A percentile compares a stretch with the other conserved stretches of the same genome.
phyloP scores from a whole-genome alignment of 306 rosid species.

The Castanea mollissima region DNA sequence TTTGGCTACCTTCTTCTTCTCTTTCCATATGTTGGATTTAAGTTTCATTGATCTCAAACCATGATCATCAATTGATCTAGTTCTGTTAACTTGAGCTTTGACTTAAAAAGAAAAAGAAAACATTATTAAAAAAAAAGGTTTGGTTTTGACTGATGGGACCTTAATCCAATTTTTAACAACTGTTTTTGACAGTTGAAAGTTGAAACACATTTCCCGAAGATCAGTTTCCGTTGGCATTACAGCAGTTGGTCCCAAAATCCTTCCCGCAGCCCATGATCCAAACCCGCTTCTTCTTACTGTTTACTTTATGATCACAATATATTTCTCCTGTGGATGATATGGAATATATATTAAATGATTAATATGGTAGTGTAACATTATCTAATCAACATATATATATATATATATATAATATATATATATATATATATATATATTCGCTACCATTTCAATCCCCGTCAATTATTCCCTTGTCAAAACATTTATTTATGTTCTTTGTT shows the following conservation, averaged over 20 bases:
- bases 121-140: conserved; percentile 22
- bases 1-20: background rate
- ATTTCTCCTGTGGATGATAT: conserved; percentile 22
- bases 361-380: conserved; percentile 12
- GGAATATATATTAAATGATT: conserved; percentile 14
- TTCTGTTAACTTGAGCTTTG: conserved; percentile 47
- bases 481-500: background rate
- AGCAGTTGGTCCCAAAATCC: conserved; percentile 24
- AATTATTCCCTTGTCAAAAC: background rate
- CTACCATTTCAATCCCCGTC: background rate
- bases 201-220: conserved; percentile 60
- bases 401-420: too few species aligned
- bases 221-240: conserved; percentile 38
- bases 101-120: conserved; percentile 38
- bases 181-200: conserved; percentile 41
- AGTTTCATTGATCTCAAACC: background rate
- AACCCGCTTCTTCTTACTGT: conserved; percentile 8
- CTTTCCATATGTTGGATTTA: conserved; percentile 3
- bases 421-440: too few species aligned
- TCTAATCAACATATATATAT: background rate
- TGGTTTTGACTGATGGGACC: conserved; percentile 54
- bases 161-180: conserved; percentile 40
- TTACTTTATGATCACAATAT: conserved; percentile 4
- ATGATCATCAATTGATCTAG: conserved; percentile 15
- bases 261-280: conserved; percentile 27